These are phyloP conservation scores for Microascus cirrosus DNA, from an alignment of 2,329 filamentous ascomycete species.

Conservation along the genomic window DNA sequence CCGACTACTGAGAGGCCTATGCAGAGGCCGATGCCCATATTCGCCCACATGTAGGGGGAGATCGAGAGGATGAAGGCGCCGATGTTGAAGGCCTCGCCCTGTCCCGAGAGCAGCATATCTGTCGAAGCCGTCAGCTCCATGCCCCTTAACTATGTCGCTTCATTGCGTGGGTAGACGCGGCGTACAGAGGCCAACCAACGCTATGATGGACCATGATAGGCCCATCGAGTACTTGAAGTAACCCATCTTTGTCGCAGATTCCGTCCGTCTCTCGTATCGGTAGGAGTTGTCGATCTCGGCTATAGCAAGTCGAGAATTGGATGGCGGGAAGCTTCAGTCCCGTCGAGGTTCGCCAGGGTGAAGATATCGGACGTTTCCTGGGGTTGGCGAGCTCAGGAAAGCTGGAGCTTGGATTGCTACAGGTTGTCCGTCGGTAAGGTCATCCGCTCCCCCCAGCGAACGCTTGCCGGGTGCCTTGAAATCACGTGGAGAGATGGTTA, in stretches of 20 bases:
- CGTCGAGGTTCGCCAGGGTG: not conserved
- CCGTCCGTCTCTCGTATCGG: not conserved
- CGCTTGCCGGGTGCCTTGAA: not conserved
- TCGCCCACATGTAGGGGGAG: conserved; percentile 90
- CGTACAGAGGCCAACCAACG: conserved; percentile 72
- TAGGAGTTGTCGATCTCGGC: not conserved
- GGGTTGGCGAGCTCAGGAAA: not conserved
- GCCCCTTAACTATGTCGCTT: too few relatives aligned
- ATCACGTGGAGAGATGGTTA: not conserved
- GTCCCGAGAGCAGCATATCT: conserved; percentile 99
- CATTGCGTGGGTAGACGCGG: conserved; percentile 8
- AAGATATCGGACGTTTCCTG: not conserved
- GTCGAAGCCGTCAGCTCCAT: not conserved
- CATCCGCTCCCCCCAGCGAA: not conserved
- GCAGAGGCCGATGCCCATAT: conserved; percentile 81
- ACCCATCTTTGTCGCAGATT: conserved; percentile 43
- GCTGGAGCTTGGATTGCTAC: not conserved
- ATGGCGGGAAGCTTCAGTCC: not conserved
- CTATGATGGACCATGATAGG: conserved; percentile 55
- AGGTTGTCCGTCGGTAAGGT: not conserved
- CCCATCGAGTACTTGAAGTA: conserved; percentile 60
- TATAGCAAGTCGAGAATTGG: not conserved
- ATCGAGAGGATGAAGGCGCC: conserved; percentile 89
- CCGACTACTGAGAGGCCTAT: conserved; percentile 94
- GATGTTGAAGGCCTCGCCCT: conserved; percentile 93